Evolutionary conservation across 78 protist species (phyloP).

Genomic region (Guillardia theta): DNA sequence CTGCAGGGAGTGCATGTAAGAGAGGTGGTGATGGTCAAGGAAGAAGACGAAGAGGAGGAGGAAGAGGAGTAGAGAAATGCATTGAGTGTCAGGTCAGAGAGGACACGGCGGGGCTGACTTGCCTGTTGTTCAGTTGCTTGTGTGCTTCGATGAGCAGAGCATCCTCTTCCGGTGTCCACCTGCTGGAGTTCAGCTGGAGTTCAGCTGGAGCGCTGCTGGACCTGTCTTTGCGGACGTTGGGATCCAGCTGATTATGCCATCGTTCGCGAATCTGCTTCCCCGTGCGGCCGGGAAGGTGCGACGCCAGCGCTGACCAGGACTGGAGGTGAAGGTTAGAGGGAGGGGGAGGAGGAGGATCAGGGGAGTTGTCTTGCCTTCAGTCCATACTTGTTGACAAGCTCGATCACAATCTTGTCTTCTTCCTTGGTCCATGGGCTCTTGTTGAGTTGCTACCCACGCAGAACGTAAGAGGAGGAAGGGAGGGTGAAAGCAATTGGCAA

Average conservation of each 20-base stretch:
- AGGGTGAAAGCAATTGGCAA: neutral
- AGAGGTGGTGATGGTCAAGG: no score
- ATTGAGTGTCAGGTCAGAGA: no score
- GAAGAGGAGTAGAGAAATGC: no score
- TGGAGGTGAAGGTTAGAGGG: neutral
- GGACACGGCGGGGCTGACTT: no score
- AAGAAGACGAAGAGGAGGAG: no score
- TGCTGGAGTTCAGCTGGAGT: no score
- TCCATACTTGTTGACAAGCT: neutral
- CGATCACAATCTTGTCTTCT: neutral
- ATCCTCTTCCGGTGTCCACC: slow-evolving; percentile 86
- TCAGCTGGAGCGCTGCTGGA: no score
- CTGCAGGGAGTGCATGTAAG: no score
- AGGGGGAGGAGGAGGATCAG: neutral
- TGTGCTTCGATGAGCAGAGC: slow-evolving; percentile 53
- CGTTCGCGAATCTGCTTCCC: slow-evolving; percentile 64
- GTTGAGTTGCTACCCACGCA: neutral
- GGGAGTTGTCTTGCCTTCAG: neutral
- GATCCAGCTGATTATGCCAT: slow-evolving; percentile 85
- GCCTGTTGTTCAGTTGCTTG: no score
- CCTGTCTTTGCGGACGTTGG: slow-evolving; percentile 72
- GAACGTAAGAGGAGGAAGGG: neutral
- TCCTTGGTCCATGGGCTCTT: neutral
- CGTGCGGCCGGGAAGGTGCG: slow-evolving; percentile 11
- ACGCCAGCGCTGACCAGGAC: neutral